Base-by-base conservation (phyloP, 371 early-diverging fungal species). In the Zychaea mexicana region DNA sequence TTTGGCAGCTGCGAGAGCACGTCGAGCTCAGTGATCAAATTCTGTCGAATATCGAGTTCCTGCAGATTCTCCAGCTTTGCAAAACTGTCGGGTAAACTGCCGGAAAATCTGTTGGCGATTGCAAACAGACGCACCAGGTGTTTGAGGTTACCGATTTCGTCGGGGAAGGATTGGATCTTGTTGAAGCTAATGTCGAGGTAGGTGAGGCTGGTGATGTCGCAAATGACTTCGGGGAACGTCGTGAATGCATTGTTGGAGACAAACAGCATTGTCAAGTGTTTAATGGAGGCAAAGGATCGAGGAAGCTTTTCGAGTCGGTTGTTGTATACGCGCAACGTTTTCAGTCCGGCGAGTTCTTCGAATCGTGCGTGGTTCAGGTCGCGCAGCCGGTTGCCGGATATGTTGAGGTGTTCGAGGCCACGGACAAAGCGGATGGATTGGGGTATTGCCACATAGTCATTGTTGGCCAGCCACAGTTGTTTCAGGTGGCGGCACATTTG, bases 171-270 rank as follows among this genome's bases (percentile, higher is more conserved):
- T 4, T 85, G 65, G 26, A 97, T 92, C 32, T 90, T 86, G 75
- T 95, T 95, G 64, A 92, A 93, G 38, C 91, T 91, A 53, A 95
- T 69, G 70, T 97, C 94, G 19, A 97, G 83, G 33, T 88, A 83
- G 15, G 74, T 76, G 12, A 97, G 76, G 12, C 84, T 73, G 10
- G 68, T 39, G 12, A 94, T 82, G n/a, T 82, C 60, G 47, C 88
- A 86, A 27, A 93, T 72, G 0, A 82, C 83, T 28, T 61, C 60
- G 0, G 95, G 95, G 55, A 96, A 87, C 26, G 67, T 61, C 1
- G 79, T 70, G 55, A 96, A 79, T n/a, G 83, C 82, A 74, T 96
- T 96, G 78, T 93, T 94, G 33, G 94, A 90, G 17, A 95, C 76
- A 65, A 84, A 87, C 15, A 96, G 75, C 15, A 74, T 76, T 8